Base-by-base conservation (phyloP, 305 asterid genomes). In the Petunia hybrid region DNA sequence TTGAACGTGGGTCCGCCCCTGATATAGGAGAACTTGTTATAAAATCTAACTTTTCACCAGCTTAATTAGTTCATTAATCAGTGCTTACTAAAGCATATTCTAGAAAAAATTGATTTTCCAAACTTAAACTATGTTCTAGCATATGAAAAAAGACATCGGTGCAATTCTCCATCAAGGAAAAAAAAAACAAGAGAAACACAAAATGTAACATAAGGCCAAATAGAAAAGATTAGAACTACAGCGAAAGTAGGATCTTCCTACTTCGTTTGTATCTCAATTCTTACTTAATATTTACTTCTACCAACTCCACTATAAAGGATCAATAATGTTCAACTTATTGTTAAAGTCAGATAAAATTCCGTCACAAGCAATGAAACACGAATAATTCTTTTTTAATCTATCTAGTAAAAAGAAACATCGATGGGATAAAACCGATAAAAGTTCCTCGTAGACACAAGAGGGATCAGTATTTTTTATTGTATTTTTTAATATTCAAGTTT, bases 221-320 rank as follows among this genome's bases (percentile, higher is more conserved):
- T 63, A 31, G 42, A 35, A 8, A 61, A 61, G 13, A 61, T 31
- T 10, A 61, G 62, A 56, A 22, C 12, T 36, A 22, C 0, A 70
- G 42, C 22, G 40, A 4, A 43, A 70, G 31, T 46, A 48, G 78
- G 6, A 71, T 71, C 62, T 71, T 71, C 45, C 78, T 73, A 48
- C 2, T 73, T 48, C 51, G 62, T 35, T 51, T 48, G 78, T 13
- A 35, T 35, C 62, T 73, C 13, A 48, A 35, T 73, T 35, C 22
- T 73, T 5, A 46, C 31, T 70, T 31, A 48, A 42, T 48, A 48
- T 4, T 51, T 4, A 56, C 60, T 55, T 12, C 5, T 13, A 55
- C 31, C 62, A 48, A 73, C 78, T 51, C 78, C 78, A 71, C 78
- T 45, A 12, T 31, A 35, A 68, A 35, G 45, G 6, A 73, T 35